These are phyloP conservation scores for Suhomyces kilbournensis DNA, from an alignment of 805 yeast genomes.

Conservation along the genomic window DNA sequence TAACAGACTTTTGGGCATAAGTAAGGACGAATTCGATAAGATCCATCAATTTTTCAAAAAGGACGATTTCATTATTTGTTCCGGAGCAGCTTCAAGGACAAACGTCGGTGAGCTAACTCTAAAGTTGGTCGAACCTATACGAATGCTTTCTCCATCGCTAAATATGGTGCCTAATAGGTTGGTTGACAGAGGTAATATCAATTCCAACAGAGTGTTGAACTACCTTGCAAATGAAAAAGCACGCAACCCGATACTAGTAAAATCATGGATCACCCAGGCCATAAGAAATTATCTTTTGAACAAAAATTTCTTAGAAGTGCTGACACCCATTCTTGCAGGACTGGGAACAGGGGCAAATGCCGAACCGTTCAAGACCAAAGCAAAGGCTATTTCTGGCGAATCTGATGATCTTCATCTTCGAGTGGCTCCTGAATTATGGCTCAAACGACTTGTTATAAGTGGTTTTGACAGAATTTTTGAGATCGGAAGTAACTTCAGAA, in stretches of 20 bases:
- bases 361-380: conserved; percentile 67
- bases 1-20: conserved; percentile 43
- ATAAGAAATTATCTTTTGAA: conserved; percentile 57
- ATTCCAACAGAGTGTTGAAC: conserved; percentile 69
- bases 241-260: conserved; percentile 43
- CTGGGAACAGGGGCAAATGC: conserved; percentile 89
- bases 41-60: conserved; percentile 47
- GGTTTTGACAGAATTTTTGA: conserved; percentile 89
- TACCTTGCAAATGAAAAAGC: conserved; percentile 60
- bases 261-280: conserved; percentile 52
- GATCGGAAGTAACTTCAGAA: conserved; percentile 80
- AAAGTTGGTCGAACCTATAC: conserved; percentile 49
- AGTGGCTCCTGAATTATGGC: conserved; percentile 95
- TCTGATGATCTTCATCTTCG: conserved; percentile 53
- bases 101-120: conserved; percentile 77
- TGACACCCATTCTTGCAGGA: conserved; percentile 80
- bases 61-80: conserved; percentile 69
- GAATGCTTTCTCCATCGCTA: conserved; percentile 64
- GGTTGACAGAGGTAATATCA: conserved; percentile 52
- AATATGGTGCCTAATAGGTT: conserved; percentile 64
- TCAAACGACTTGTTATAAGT: conserved; percentile 74
- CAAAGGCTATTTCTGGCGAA: conserved; percentile 30
- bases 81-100: conserved; percentile 74
- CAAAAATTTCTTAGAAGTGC: conserved; percentile 71
- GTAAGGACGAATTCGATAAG: conserved; percentile 41